These are phyloP conservation scores for Carex arenaria DNA, from an alignment of 202 grass and related monocot genomes.

Conservation along the genomic window DNA sequence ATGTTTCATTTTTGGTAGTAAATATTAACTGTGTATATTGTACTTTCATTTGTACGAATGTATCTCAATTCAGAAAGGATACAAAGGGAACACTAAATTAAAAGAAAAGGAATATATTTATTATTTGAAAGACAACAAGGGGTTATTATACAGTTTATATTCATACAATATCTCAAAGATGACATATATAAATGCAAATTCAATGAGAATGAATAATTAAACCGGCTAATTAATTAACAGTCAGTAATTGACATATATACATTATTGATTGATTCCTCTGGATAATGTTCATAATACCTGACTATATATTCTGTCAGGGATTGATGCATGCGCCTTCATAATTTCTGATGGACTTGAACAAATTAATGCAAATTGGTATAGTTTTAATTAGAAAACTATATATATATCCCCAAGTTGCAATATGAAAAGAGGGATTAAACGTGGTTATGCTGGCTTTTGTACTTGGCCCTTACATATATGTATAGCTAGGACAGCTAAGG, in stretches of 20 bases:
- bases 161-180: too few species aligned
- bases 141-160: too few species aligned
- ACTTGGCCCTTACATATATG: neutral
- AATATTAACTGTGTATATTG: too few species aligned
- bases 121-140: neutral
- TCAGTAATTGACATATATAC: neutral
- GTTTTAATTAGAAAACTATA: neutral
- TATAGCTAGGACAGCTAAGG: neutral
- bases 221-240: neutral
- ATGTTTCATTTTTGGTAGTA: too few species aligned
- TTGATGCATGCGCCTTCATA: neutral
- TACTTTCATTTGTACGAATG: too few species aligned
- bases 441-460: slow-evolving; percentile 15
- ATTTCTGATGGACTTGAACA: neutral
- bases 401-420: neutral
- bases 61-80: neutral
- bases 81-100: neutral
- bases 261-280: neutral
- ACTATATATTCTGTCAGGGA: neutral
- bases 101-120: neutral
- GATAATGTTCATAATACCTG: neutral
- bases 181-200: neutral
- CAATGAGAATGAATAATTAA: neutral
- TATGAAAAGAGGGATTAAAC: neutral
- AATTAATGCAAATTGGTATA: slow-evolving; percentile 1